Conservation (phyloP, 1,284 basidiomycete species). For the Mycosarcoma mackinlayi region DNA sequence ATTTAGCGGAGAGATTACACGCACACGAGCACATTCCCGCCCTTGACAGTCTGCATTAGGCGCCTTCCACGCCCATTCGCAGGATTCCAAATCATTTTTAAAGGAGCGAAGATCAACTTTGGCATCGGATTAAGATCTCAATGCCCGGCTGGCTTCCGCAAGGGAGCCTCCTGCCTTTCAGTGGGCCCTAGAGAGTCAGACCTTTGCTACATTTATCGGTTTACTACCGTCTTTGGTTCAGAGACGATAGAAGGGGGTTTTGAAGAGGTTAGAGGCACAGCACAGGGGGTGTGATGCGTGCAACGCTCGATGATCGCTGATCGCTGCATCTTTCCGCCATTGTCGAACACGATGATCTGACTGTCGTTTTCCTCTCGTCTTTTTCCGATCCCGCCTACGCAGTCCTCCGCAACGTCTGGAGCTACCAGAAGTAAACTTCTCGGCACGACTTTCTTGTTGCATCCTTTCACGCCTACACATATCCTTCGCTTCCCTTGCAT, state of each 20-base stretch:
- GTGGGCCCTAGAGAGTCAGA: constrained; percentile 66
- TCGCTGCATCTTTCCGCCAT: neutral
- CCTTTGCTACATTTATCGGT: constrained; percentile 54
- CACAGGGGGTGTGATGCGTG: neutral
- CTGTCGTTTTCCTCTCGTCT: constrained; percentile 3
- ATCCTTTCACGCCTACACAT: constrained; percentile 4
- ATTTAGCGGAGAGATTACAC: neutral
- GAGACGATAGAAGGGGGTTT: no score
- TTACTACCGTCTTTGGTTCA: neutral
- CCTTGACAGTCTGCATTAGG: constrained; percentile 66
- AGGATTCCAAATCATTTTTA: constrained; percentile 63
- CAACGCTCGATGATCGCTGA: constrained; percentile 1
- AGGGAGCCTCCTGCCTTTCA: constrained; percentile 25
- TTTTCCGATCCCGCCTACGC: neutral
- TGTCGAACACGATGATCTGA: constrained; percentile 5
- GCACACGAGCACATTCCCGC: no score
- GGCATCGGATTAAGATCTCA: constrained; percentile 66
- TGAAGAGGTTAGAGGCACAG: no score
- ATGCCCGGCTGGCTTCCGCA: constrained; percentile 33
- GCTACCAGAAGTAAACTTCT: constrained; percentile 50
- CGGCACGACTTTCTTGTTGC: constrained; percentile 10
- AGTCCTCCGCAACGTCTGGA: constrained; percentile 66
- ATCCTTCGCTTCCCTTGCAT: neutral
- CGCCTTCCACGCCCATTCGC: constrained; percentile 49
- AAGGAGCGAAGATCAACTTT: constrained; percentile 59